Base-by-base conservation (phyloP, 192 early-diverging fungal species). In the Dispira simplex region DNA sequence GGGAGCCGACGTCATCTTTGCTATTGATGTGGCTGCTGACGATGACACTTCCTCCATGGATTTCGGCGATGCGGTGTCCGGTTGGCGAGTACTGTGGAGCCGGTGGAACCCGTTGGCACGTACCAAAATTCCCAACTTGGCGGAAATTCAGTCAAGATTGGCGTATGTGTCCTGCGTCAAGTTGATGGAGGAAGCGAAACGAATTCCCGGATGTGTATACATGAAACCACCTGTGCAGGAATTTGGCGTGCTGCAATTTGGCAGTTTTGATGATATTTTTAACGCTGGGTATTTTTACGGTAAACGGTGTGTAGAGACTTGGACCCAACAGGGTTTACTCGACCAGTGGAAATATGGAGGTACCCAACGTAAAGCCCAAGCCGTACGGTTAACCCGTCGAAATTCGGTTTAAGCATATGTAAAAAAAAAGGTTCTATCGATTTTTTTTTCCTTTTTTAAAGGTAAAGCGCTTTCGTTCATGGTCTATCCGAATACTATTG, bases 21-120 rank as follows among this genome's bases (percentile, higher is more conserved):
- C 95, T 0, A 82, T 99, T 1, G 94, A 97, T 71, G 94, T 99
- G 32, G 91, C 91, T 8, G 77, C 77, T 45, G 86, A 89, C 51
- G 89, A 99, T 75, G 94, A 98, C 68, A 98, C 91, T 4, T 87
- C 83, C n/a, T 85, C 91, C 1, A 89, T 95, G 44, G 78, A 77
- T 20, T 97, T 90, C 66, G 94, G 93, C 32, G 95, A 94, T 64
- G 84, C 87, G 6, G 76, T 99, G 23, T 90, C 86, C 9, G 97
- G 97, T n/a, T 91, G 88, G 84, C 88, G 90, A 79, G 88, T 93
- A 8, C 68, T 96, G 12, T 68, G 91, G 46, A 85, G 90, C 66
- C 77, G 85, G 13, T 82, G 82, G 52, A 91, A 95, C 62, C 95
- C 95, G 0, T 83, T 95, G 59, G 67, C 64, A 25, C 55, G 70